These are phyloP conservation scores for Xylaria hypoxylon DNA, from an alignment of 2,329 filamentous ascomycete genomes.

Conservation along the genomic window DNA sequence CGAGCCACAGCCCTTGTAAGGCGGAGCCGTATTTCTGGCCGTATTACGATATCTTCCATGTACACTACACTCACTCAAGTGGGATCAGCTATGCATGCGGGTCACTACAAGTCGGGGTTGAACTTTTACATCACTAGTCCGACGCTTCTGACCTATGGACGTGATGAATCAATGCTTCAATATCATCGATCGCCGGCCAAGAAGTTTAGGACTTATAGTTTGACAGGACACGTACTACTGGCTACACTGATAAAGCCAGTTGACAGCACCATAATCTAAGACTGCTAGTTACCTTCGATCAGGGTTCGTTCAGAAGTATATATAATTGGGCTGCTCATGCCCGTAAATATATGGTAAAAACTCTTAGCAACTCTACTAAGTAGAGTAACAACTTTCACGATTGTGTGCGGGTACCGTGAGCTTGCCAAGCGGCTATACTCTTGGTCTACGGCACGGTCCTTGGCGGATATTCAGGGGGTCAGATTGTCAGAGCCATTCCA, in stretches of 20 bases:
- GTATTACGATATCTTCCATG: background rate
- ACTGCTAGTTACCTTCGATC: background rate
- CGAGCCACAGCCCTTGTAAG: background rate
- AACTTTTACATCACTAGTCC: background rate
- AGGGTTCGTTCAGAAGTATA: too few species aligned
- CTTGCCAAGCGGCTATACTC: background rate
- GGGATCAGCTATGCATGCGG: background rate
- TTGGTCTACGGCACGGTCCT: background rate
- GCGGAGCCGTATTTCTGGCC: background rate
- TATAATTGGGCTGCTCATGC: background rate
- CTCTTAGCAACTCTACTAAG: background rate
- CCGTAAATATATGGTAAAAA: background rate
- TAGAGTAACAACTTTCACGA: too few species aligned
- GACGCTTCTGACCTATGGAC: background rate
- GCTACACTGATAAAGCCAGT: background rate
- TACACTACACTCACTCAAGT: background rate
- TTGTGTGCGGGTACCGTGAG: background rate
- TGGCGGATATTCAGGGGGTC: background rate
- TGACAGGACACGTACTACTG: background rate
- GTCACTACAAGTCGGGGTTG: background rate
- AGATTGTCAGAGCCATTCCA: too few species aligned
- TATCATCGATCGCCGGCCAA: background rate
- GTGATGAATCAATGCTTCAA: background rate
- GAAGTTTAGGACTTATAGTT: background rate
- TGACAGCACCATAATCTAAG: too few species aligned